Base-by-base conservation (phyloP, 2,329 filamentous ascomycete genomes). In the Fusarium acutatum region DNA sequence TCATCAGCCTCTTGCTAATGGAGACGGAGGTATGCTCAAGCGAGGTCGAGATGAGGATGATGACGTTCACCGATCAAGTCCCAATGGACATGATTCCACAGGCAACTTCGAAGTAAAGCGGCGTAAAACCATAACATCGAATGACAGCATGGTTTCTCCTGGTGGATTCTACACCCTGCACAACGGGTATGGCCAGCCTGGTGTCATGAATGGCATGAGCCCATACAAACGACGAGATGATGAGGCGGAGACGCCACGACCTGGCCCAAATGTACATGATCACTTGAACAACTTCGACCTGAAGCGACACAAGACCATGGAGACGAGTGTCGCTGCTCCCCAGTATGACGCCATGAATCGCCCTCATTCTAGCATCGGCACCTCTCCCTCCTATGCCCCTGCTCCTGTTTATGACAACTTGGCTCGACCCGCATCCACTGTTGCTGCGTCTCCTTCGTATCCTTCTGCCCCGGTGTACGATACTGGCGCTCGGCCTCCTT, bases 251-350 rank as follows among this genome's bases (percentile, higher is more conserved):
- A 69, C 86, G 64, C 85, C 87, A 57, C 91, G 93, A 18, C 88
- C 92, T 28, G 87, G 89, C 43, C 91, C 88, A 78, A 88, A 88
- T 49, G 79, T 76, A 22, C 64, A 78, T 28, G 76, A 75, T 26
- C 64, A 73, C 28, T 77, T 80, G 75, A 78, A 77, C 17, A 89
- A 91, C 49, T 84, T 91, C 71, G 89, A 93, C 28, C 82, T 92
- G 67, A 97, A 97, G 85, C 91, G 94, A 75, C 91, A 94, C 72
- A 96, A 95, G 86, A 95, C 93, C 1, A 88, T 90, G 71, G 91
- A 94, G 76, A 84, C 86, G 17, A 83, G 85, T 6, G 85, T 88
- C n/a, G 83, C 88, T 35, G 81, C 84, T 37, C 83, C 87, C 28
- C 81, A 80, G 34, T 89, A 88, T 76, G 87, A 89, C 54, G 77